Conservation (phyloP, 164 flowering plant genomes). For the Aristolochia contorta region DNA sequence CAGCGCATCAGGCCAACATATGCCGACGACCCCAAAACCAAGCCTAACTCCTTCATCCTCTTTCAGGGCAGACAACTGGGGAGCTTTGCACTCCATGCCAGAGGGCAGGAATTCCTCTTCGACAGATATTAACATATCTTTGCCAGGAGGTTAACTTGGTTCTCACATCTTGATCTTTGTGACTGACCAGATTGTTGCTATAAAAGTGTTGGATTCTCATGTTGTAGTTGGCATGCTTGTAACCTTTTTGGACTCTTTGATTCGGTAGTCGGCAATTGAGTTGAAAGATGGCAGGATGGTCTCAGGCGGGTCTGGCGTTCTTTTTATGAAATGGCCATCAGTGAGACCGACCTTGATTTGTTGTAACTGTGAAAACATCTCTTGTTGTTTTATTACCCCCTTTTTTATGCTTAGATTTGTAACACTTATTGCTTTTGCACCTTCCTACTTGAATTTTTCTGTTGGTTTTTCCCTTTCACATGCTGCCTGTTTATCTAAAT, state of each 20-base stretch:
- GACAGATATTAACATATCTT: slow-evolving; percentile 61
- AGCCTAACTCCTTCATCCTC: slow-evolving; percentile 36
- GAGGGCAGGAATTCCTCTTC: slow-evolving; percentile 51
- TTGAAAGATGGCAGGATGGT: slow-evolving; percentile 6
- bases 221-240: slow-evolving; percentile 9
- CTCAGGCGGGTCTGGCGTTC: neutral
- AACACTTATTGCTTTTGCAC: slow-evolving; percentile 4
- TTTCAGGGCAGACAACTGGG: slow-evolving; percentile 62
- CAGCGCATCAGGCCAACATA: slow-evolving; percentile 19
- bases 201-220: neutral
- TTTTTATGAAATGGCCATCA: neutral
- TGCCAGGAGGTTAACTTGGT: slow-evolving; percentile 34
- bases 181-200: slow-evolving; percentile 23
- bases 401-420: slow-evolving; percentile 6
- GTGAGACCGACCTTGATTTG: slow-evolving; percentile 5
- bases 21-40: slow-evolving; percentile 25
- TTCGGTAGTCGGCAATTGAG: neutral
- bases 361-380: slow-evolving; percentile 10
- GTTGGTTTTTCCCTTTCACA: neutral
- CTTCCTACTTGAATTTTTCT: slow-evolving; percentile 5
- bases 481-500: neutral
- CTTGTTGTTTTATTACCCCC: slow-evolving; percentile 5
- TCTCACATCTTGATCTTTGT: slow-evolving; percentile 13
- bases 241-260: slow-evolving; percentile 9
- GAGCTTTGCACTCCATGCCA: slow-evolving; percentile 37